Evolutionary conservation across 1,284 basidiomycete genomes (phyloP).

Genomic region (Cystobasidium pallidum): DNA sequence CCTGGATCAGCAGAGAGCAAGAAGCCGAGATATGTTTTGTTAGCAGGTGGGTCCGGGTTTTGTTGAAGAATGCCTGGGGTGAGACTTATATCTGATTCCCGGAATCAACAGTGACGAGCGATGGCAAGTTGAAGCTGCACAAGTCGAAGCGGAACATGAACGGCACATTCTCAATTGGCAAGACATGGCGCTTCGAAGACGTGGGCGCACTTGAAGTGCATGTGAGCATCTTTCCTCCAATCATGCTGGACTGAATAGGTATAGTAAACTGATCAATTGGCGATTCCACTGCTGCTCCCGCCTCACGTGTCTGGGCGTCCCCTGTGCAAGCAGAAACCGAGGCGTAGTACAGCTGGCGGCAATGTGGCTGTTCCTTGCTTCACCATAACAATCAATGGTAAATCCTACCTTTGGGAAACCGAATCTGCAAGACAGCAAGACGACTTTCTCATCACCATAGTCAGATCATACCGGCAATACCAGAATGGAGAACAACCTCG

Average conservation of each 20-base stretch:
- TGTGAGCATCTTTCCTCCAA: slow-evolving; percentile 6
- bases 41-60: slow-evolving; percentile 47
- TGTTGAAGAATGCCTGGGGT: too few relatives aligned
- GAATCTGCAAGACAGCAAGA: slow-evolving; percentile 72
- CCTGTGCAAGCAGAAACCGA: slow-evolving; percentile 22
- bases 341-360: slow-evolving; percentile 11
- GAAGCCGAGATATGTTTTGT: slow-evolving; percentile 52
- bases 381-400: slow-evolving; percentile 72
- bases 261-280: neutral
- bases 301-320: neutral
- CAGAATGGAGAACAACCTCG: slow-evolving; percentile 43
- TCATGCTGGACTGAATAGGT: neutral
- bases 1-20: slow-evolving; percentile 38
- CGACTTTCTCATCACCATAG: slow-evolving; percentile 69
- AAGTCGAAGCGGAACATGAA: slow-evolving; percentile 97
- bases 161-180: slow-evolving; percentile 93
- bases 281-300: neutral
- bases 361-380: slow-evolving; percentile 60
- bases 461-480: slow-evolving; percentile 68
- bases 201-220: slow-evolving; percentile 74
- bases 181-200: slow-evolving; percentile 89
- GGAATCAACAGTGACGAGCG: slow-evolving; percentile 31
- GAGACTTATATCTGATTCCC: too few relatives aligned
- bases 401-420: slow-evolving; percentile 84
- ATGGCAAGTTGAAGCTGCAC: slow-evolving; percentile 63